phyloP scores from a whole-genome alignment of 2,329 filamentous ascomycete species.

The Knoxdaviesia proteae region DNA sequence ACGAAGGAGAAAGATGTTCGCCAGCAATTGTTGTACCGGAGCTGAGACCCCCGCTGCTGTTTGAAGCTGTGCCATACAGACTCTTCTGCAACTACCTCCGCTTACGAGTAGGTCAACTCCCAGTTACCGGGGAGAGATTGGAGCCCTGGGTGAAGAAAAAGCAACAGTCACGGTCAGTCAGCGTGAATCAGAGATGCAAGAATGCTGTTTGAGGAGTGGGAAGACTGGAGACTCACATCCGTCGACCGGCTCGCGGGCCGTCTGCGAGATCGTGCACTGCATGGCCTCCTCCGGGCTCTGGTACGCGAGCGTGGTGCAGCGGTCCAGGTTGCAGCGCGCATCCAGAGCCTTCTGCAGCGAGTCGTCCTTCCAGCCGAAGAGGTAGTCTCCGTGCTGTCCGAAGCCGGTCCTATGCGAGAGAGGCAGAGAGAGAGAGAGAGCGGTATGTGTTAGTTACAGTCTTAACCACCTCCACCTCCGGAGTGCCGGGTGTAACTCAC shows the following conservation, averaged over 20 bases:
- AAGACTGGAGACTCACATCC: slow-evolving; percentile 13
- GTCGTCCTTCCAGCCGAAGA: slow-evolving; percentile 17
- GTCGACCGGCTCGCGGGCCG: slow-evolving; percentile 25
- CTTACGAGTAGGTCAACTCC: too few relatives aligned
- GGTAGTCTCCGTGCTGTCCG: slow-evolving; percentile 18
- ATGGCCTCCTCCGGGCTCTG: slow-evolving; percentile 1
- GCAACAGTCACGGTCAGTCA: too few relatives aligned
- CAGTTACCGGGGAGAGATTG: too few relatives aligned
- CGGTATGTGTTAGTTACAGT: not conserved
- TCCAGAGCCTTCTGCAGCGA: slow-evolving; percentile 11
- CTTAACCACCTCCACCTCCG: too few relatives aligned
- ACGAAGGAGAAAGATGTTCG: too few relatives aligned
- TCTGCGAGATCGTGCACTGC: slow-evolving; percentile 12
- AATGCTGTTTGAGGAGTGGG: too few relatives aligned
- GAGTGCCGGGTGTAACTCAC: not conserved
- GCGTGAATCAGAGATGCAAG: too few relatives aligned
- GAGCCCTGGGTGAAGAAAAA: too few relatives aligned
- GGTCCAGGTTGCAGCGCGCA: slow-evolving; percentile 19
- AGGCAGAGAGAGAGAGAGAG: not conserved
- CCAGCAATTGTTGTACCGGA: too few relatives aligned
- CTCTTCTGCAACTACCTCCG: too few relatives aligned
- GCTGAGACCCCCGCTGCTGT: too few relatives aligned
- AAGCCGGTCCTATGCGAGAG: slow-evolving; percentile 8
- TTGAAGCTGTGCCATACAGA: too few relatives aligned
- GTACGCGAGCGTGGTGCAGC: slow-evolving; percentile 1